Conservation (phyloP, 2,329 filamentous ascomycete species). For the Nemania sp. region DNA sequence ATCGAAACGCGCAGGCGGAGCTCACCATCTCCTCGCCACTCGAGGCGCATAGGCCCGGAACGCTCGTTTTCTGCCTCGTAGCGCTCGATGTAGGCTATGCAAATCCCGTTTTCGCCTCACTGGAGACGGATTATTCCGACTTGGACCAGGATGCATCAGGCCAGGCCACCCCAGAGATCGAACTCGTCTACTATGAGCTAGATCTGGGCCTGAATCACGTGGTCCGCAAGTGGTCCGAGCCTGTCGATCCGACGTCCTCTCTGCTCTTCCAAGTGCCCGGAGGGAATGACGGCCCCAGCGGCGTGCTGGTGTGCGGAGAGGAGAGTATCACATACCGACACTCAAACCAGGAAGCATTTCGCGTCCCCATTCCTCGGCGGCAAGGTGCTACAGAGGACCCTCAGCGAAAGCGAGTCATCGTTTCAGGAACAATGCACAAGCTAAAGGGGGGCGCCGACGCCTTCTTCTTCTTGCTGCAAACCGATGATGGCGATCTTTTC, state of each 20-base stretch:
- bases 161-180: constrained; percentile 76
- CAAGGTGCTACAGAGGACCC: constrained; percentile 90
- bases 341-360: constrained; percentile 87
- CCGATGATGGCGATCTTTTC: constrained; percentile 97
- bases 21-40: constrained; percentile 96
- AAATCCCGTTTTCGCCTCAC: constrained; percentile 92
- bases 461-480: constrained; percentile 96
- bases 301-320: background rate
- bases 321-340: constrained; percentile 97
- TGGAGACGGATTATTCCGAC: constrained; percentile 93
- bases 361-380: constrained; percentile 85
- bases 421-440: constrained; percentile 95
- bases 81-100: constrained; percentile 95
- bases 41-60: constrained; percentile 92
- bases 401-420: constrained; percentile 83
- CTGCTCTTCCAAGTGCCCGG: constrained; percentile 66
- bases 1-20: constrained; percentile 91
- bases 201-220: constrained; percentile 97
- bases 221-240: constrained; percentile 93
- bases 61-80: constrained; percentile 73
- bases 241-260: constrained; percentile 86
- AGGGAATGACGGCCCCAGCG: background rate
- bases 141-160: constrained; percentile 89
- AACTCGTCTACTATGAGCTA: constrained; percentile 96
- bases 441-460: constrained; percentile 80